Evolutionary conservation across 2,329 filamentous ascomycete genomes (phyloP).

Genomic region (Passalora sequoiae): DNA sequence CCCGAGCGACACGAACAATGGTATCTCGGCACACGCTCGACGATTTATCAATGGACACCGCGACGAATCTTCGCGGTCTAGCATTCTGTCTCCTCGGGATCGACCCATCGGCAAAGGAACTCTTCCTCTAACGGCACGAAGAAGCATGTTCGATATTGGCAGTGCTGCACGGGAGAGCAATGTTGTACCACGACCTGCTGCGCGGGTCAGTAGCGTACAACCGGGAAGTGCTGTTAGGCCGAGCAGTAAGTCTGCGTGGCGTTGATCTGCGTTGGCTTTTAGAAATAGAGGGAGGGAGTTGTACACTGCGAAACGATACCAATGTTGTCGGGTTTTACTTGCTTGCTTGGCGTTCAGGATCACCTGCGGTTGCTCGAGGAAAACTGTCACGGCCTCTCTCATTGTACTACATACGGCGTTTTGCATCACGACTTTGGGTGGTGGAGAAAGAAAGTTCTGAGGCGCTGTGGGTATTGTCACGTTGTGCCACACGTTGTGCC

Average conservation of each 20-base stretch:
- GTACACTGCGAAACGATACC: background rate
- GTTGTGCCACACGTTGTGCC: background rate
- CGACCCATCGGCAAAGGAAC: slow-evolving; percentile 53
- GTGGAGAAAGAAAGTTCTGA: background rate
- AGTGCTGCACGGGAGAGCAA: slow-evolving; percentile 3
- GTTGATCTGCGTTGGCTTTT: no score
- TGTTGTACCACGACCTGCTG: background rate
- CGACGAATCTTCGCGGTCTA: slow-evolving; percentile 40
- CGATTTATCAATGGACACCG: slow-evolving; percentile 61
- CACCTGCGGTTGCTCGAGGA: no score
- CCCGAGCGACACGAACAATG: slow-evolving; percentile 51
- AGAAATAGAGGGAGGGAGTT: background rate
- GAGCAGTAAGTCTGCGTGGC: slow-evolving; percentile 3
- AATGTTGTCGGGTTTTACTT: background rate
- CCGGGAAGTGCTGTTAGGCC: slow-evolving; percentile 8
- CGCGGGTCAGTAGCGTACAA: slow-evolving; percentile 7
- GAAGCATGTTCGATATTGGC: slow-evolving; percentile 20
- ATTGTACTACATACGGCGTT: background rate
- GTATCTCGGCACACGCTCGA: slow-evolving; percentile 61
- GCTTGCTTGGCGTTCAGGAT: background rate
- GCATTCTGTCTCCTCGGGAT: slow-evolving; percentile 57
- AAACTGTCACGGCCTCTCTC: background rate
- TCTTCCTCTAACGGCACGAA: slow-evolving; percentile 10
- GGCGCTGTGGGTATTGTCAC: background rate
- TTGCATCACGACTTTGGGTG: no score